These are phyloP conservation scores for Eleusine coracana DNA, from an alignment of 176 grass and related monocot genomes.

Conservation along the genomic window DNA sequence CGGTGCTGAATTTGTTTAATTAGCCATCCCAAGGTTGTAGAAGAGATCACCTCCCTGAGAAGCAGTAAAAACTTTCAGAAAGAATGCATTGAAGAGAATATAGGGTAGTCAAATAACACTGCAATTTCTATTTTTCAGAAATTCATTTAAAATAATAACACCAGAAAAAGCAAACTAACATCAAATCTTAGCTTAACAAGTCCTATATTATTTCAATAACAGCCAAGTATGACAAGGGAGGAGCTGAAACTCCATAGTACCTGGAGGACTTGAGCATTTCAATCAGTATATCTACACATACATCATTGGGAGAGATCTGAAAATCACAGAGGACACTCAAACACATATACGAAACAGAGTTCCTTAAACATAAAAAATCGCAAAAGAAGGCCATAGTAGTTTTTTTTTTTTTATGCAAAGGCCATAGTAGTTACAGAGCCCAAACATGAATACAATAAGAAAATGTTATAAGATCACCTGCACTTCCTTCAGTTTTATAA, in stretches of 20 bases:
- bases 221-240: conserved; percentile 10
- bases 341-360: conserved; percentile 7
- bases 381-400: background rate
- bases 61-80: conserved; percentile 20
- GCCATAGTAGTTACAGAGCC: conserved; percentile 17
- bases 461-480: conserved; percentile 58
- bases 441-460: conserved; percentile 10
- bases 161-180: conserved; percentile 3
- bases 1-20: conserved; percentile 66
- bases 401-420: background rate
- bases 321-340: conserved; percentile 40
- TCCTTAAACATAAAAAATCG: background rate
- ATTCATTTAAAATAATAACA: conserved; percentile 5
- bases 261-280: conserved; percentile 61
- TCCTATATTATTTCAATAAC: conserved; percentile 21
- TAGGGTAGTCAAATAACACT: background rate
- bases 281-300: conserved; percentile 65
- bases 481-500: conserved; percentile 68
- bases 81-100: conserved; percentile 8
- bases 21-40: conserved; percentile 52
- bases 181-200: background rate
- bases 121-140: background rate
- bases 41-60: conserved; percentile 60
- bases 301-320: conserved; percentile 85
- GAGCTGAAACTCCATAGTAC: conserved; percentile 50